Conservation (phyloP, 139 green algal genomes). For the Diplosphaera chodatii region DNA sequence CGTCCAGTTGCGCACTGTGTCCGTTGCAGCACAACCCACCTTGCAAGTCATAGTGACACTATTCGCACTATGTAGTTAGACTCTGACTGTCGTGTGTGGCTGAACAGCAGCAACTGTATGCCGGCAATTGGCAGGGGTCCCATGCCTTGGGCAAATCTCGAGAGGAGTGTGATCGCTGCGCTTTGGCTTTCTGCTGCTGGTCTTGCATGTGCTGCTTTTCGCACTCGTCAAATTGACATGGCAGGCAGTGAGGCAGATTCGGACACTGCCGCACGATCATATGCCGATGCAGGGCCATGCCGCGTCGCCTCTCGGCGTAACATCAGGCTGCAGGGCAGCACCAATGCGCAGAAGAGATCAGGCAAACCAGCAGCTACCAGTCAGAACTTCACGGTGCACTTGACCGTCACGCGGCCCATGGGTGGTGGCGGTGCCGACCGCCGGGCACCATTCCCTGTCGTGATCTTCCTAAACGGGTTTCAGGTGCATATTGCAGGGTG, state of each 20-base stretch:
- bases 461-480: conserved; percentile 36
- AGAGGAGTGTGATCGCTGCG: neutral
- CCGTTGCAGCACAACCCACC: no score
- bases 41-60: no score
- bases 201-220: neutral
- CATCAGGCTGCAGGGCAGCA: neutral
- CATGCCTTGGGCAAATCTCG: neutral
- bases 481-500: no score
- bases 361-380: no score
- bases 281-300: neutral
- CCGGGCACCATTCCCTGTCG: conserved; percentile 21
- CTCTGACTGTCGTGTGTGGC: no score
- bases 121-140: neutral
- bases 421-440: neutral
- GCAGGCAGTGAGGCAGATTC: neutral
- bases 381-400: neutral
- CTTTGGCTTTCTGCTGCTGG: no score
- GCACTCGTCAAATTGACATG: neutral
- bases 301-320: neutral
- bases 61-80: no score
- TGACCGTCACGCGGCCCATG: neutral
- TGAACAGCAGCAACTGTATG: no score
- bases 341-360: no score
- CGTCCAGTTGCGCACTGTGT: no score
- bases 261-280: neutral